Conservation (phyloP, 441 rosid species). For the Syzygium syzygioides region DNA sequence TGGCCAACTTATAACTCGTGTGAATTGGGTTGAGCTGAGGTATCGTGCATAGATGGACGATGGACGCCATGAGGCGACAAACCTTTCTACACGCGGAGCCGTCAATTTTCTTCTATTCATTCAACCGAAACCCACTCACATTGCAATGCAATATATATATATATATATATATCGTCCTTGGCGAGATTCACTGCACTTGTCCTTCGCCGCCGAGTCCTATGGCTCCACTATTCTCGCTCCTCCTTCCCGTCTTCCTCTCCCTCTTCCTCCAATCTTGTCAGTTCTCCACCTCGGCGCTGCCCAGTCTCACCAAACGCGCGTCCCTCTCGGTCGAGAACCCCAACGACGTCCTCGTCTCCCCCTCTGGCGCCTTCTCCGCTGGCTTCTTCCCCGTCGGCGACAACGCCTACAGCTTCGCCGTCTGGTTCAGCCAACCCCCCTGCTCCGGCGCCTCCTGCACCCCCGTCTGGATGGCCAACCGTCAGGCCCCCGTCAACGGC, state of each 20-base stretch:
- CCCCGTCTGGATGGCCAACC: slow-evolving; percentile 20
- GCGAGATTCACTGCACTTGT: neutral
- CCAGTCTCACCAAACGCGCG: neutral
- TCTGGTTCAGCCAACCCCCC: neutral
- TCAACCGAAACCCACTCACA: too few species aligned
- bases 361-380: neutral
- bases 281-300: neutral
- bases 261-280: neutral
- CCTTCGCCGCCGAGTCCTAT: neutral
- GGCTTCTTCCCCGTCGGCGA: neutral
- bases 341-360: neutral
- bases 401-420: slow-evolving; percentile 1
- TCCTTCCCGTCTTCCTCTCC: neutral
- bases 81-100: too few species aligned
- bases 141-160: too few species aligned
- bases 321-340: slow-evolving; percentile 1
- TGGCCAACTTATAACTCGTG: neutral
- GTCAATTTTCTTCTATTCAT: too few species aligned
- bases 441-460: neutral
- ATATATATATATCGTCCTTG: neutral
- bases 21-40: too few species aligned
- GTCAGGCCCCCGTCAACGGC: slow-evolving; percentile 5
- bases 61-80: too few species aligned
- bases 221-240: neutral
- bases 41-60: too few species aligned